Evolutionary conservation across 345 rosid genomes (phyloP).

Genomic region (Chamaenerion angustifolium): DNA sequence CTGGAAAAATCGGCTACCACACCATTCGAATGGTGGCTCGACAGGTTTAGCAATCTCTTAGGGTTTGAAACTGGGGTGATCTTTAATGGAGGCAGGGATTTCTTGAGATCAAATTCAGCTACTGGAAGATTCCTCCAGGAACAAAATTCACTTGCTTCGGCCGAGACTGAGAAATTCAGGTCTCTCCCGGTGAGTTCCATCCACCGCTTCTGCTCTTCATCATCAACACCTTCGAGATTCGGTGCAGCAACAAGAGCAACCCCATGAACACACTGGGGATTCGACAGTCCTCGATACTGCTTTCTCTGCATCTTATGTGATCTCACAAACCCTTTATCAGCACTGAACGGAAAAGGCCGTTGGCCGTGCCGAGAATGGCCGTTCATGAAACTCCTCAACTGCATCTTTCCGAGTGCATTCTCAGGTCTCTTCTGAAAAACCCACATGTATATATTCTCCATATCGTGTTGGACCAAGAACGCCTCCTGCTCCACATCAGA

Average conservation of each 20-base stretch:
- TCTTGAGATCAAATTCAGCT: conserved; percentile 41
- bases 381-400: conserved; percentile 48
- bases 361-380: conserved; percentile 53
- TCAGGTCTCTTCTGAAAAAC: conserved; percentile 46
- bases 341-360: conserved; percentile 39
- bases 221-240: conserved; percentile 26
- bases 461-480: conserved; percentile 46
- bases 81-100: conserved; percentile 20
- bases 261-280: conserved; percentile 51
- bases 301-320: conserved; percentile 52
- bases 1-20: conserved; percentile 21
- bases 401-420: conserved; percentile 53
- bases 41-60: conserved; percentile 33
- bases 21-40: conserved; percentile 22
- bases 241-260: conserved; percentile 32
- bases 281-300: conserved; percentile 47
- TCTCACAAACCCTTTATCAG: conserved; percentile 42
- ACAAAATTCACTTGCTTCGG: conserved; percentile 40
- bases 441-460: conserved; percentile 61
- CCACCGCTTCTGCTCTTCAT: conserved; percentile 47
- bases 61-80: conserved; percentile 9
- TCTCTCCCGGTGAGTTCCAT: conserved; percentile 43
- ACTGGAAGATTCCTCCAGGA: conserved; percentile 42
- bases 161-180: conserved; percentile 28
- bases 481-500: conserved; percentile 36